Evolutionary conservation across 2,329 filamentous ascomycete genomes (phyloP), one percentile per base, ranked within the genome.

Genomic region (Elsinoe perseae): DNA sequence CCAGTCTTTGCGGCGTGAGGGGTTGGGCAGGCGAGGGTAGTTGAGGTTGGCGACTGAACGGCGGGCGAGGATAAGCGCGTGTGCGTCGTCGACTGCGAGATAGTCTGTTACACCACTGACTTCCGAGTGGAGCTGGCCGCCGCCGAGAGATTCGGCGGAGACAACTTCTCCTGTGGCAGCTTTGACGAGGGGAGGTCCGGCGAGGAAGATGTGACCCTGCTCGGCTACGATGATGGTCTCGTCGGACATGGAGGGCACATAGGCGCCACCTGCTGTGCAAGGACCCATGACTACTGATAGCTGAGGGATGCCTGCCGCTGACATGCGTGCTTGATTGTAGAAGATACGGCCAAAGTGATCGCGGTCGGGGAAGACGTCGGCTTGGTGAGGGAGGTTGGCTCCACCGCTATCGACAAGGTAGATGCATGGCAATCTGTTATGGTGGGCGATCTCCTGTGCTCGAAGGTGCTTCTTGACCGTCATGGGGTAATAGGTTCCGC

Each of bases 301-400:
- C 68, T 97, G 92, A 1, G 92, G 92, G 60, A 97, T 95, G 3
- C 90, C 89, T 62, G 85, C 75, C 1, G 86, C 81, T 63, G 87
- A 93, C 90, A 97, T 95, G 65, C 89, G 80, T 2, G 93, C 92
- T 72, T 98, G 92, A 74, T 98, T 96, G 78, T 87, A 98, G 77
- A 98, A 98, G 69, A 97, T 95, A 62, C 92, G 88, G 32, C 92
- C 90, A 68, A 98, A 97, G 71, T 97, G 92, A 56, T 96, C 89
- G 62, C 85, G 80, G 70, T 97, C 92, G 1, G 92, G 93, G 70
- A 98, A 97, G 57, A 97, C 92, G 68, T 96, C 89, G 34, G 91
- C 86, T 73, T 98, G 92, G 66, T 96, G 87, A 12, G 91, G 93
- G 16, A 98, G 81, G 70, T 97, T 96, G 57, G 91, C 93, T 61